A percentile compares a stretch with the other conserved stretches of the same genome.
These are phyloP conservation scores for Euclidium syriacum DNA, from an alignment of 345 rosid genomes.

Conservation along the genomic window DNA sequence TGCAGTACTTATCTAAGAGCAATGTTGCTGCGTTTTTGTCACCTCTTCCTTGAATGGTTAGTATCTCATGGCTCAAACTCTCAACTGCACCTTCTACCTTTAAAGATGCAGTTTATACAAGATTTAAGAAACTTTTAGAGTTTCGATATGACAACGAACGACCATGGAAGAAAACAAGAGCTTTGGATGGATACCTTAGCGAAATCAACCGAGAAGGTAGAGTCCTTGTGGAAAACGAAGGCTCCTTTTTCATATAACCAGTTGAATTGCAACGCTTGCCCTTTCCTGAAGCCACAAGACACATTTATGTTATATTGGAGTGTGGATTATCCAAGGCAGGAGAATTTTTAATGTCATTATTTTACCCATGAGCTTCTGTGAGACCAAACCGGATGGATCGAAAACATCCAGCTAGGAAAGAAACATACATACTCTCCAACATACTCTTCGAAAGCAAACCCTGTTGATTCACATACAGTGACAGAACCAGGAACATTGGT, in stretches of 20 bases:
- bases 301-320: neutral
- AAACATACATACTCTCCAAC: conserved; percentile 73
- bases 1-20: conserved; percentile 61
- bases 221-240: conserved; percentile 53
- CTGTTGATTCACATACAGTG: conserved; percentile 31
- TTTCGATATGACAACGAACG: neutral
- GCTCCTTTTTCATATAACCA: conserved; percentile 87
- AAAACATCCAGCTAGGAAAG: conserved; percentile 91
- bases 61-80: conserved; percentile 75
- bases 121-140: conserved; percentile 2
- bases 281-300: conserved; percentile 50
- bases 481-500: neutral
- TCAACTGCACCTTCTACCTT: conserved; percentile 78
- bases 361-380: conserved; percentile 94
- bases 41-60: conserved; percentile 81
- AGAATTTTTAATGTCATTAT: conserved; percentile 1
- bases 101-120: neutral
- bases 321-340: conserved; percentile 2
- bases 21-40: conserved; percentile 67
- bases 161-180: neutral
- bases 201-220: conserved; percentile 73
- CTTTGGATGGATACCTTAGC: conserved; percentile 47
- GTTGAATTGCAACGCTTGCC: conserved; percentile 92
- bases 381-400: conserved; percentile 90
- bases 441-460: conserved; percentile 58